Percentiles rank a stretch among this genome's conserved stretches.
Evolutionary conservation across 164 flowering plant species (phyloP).

Genomic region (Macadamia tetraphylla): DNA sequence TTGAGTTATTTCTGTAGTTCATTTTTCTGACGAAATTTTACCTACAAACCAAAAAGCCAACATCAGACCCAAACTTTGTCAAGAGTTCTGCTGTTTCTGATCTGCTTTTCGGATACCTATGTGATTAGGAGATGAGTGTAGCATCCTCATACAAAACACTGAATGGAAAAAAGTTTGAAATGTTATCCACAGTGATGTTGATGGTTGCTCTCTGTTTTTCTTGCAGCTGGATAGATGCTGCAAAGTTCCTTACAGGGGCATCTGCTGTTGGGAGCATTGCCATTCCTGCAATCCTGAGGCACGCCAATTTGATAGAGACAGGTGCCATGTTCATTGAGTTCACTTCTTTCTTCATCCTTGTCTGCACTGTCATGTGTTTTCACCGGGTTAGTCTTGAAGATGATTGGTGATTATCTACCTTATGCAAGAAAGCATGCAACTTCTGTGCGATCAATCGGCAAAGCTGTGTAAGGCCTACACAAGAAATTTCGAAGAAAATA

Average conservation of each 20-base stretch:
- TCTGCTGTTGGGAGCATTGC: slow-evolving; percentile 94
- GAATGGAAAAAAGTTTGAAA: no score
- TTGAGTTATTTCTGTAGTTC: no score
- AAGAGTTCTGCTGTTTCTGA: not conserved
- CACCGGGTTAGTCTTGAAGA: slow-evolving; percentile 91
- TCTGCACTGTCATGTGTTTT: slow-evolving; percentile 87
- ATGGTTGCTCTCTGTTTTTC: not conserved
- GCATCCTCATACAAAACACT: no score
- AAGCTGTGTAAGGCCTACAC: no score
- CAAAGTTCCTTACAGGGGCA: slow-evolving; percentile 94
- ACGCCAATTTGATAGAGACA: slow-evolving; percentile 73
- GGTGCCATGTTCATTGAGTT: slow-evolving; percentile 88
- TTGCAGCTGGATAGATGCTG: slow-evolving; percentile 52
- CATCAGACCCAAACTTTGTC: no score
- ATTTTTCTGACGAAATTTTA: no score
- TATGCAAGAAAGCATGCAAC: not conserved
- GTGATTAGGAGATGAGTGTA: no score
- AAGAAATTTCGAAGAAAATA: no score
- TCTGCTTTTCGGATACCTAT: not conserved
- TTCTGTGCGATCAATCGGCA: no score
- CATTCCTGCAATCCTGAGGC: slow-evolving; percentile 88
- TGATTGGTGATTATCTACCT: slow-evolving; percentile 55
- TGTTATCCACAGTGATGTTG: no score
- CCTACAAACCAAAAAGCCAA: no score
- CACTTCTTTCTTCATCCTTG: slow-evolving; percentile 81